Evolutionary conservation across 345 rosid genomes (phyloP).

Genomic region (Dovyalis caffra): DNA sequence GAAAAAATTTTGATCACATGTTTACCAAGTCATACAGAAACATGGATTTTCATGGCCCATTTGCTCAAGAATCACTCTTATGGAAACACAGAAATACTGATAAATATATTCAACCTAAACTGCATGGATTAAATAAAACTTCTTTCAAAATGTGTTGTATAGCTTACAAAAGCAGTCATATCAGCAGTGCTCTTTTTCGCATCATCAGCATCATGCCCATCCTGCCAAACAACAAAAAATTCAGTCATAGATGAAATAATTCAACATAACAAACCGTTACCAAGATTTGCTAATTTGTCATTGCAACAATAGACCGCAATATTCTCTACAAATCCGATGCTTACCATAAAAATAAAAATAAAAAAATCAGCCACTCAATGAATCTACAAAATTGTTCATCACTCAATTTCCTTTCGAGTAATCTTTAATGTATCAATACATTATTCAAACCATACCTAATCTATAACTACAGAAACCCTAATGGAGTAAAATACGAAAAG

Average conservation of each 20-base stretch:
- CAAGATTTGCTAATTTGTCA: not conserved
- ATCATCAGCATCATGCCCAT: constrained; percentile 53
- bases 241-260: not conserved
- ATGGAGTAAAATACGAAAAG: not conserved
- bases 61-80: not conserved
- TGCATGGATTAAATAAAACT: not conserved
- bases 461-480: not conserved
- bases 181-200: constrained; percentile 54
- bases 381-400: too few species aligned
- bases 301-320: not conserved
- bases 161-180: constrained; percentile 62
- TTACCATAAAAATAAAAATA: not conserved
- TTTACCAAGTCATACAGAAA: not conserved
- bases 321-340: not conserved
- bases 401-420: too few species aligned
- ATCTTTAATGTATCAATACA: too few species aligned
- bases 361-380: not conserved
- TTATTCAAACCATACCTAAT: too few species aligned
- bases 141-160: not conserved
- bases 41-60: not conserved
- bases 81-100: not conserved
- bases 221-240: constrained; percentile 28
- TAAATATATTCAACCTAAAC: not conserved
- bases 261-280: not conserved
- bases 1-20: too few species aligned